Percentiles rank a stretch among this genome's conserved stretches.
phyloP scores from a whole-genome alignment of 352 stramenopile genomes.

The Phytophthora europaea region DNA sequence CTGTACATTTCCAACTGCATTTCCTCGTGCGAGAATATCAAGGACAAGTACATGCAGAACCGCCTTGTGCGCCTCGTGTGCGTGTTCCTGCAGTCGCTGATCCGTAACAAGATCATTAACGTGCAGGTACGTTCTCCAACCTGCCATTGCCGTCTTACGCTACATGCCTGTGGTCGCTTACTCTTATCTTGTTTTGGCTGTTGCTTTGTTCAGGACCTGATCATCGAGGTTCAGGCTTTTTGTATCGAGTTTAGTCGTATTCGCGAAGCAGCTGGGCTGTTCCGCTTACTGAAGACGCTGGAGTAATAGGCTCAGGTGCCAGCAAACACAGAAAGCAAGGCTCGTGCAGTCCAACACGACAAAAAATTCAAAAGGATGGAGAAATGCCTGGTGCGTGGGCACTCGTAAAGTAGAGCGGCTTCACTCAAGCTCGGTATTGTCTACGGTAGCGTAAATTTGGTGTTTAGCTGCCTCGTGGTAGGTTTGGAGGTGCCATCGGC shows the following conservation, averaged over 20 bases:
- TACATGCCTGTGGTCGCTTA: slow-evolving; percentile 21
- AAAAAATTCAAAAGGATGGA: slow-evolving; percentile 36
- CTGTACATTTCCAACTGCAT: slow-evolving; percentile 99
- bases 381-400: slow-evolving; percentile 31
- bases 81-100: slow-evolving; percentile 98
- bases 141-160: not conserved
- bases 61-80: slow-evolving; percentile 98
- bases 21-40: slow-evolving; percentile 98
- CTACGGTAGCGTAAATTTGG: slow-evolving; percentile 14
- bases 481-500: not conserved
- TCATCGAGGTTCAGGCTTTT: slow-evolving; percentile 99
- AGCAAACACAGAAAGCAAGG: slow-evolving; percentile 37
- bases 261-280: slow-evolving; percentile 96
- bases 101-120: slow-evolving; percentile 99
- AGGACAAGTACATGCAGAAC: slow-evolving; percentile 99
- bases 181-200: slow-evolving; percentile 11
- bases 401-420: slow-evolving; percentile 40
- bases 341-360: slow-evolving; percentile 25
- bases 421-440: slow-evolving; percentile 12
- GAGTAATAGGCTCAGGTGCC: slow-evolving; percentile 78
- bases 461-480: slow-evolving; percentile 1
- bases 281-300: slow-evolving; percentile 97
- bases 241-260: slow-evolving; percentile 99
- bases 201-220: slow-evolving; percentile 91
- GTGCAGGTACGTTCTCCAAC: slow-evolving; percentile 88